Base-by-base conservation (phyloP, 345 rosid species). In the Populus ilicifolia region DNA sequence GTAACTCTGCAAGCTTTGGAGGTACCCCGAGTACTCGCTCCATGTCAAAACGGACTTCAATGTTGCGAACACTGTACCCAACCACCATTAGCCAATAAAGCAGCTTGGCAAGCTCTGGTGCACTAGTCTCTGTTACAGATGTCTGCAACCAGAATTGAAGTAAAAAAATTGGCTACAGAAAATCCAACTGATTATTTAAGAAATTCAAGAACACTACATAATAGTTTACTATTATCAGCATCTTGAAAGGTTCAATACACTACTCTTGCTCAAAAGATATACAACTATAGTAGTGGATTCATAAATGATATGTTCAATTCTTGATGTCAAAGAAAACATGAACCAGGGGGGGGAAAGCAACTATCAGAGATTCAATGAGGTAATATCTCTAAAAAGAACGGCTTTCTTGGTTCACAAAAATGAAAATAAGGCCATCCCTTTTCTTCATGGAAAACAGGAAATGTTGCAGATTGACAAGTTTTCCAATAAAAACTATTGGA, bases 31-130 rank as follows among this genome's bases (percentile, higher is more conserved):
- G 92, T 27, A 93, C 96, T 69, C 93, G 88, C 80, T 96, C 99
- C 98, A 92, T 96, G 77, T 95, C 99, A 72, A 92, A 87, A 29
- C 99, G 93, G 71, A 95, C 99, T 87, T 95, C 99, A 8, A 95
- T 93, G 82, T 92, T 96, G 64, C 99, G 94, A 77, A 96, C 82
- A 84, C 98, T 80, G 87, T 93, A 96, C 50, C 99, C 98, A 5
- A 96, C 98, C 80, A 96, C 96, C 99, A 96, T 93, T 77, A 96
- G 80, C 97, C 98, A 96, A 75, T 89, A 93, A 73, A 96, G 87
- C 74, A 96, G 84, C 85, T 89, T 93, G 29, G 92, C 97, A 27
- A 93, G 97, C 77, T 96, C 98, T 0, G 93, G 80, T 48, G 96
- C 98, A 75, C 91, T 92, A 5, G 97, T 92, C 89, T 93, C 96